These are phyloP conservation scores for Herpetomonas samuelpessoai DNA, from an alignment of 208 protist species.

Conservation along the genomic window DNA sequence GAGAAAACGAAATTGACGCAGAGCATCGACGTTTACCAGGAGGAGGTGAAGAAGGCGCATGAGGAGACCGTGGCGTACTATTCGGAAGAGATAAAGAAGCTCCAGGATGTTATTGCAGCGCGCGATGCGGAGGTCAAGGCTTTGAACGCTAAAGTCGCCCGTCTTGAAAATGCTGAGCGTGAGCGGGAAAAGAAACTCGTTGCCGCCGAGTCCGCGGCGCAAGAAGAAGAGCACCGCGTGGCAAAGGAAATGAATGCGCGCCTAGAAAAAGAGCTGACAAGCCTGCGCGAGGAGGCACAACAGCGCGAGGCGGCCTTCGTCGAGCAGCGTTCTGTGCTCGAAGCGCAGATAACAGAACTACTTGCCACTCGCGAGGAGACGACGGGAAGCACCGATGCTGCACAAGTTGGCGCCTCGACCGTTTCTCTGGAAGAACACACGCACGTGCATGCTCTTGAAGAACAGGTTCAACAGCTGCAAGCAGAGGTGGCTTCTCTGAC, in stretches of 20 bases:
- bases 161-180: too few relatives aligned
- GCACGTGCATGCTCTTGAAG: not conserved
- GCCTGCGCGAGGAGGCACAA: not conserved
- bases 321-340: too few relatives aligned
- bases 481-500: not conserved
- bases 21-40: conserved; percentile 30
- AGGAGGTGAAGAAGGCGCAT: conserved; percentile 28
- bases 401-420: too few relatives aligned
- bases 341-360: too few relatives aligned
- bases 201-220: not conserved
- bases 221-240: conserved; percentile 2
- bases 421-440: not conserved
- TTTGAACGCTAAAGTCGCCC: too few relatives aligned
- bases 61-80: conserved; percentile 47
- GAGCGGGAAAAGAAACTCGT: too few relatives aligned
- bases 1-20: conserved; percentile 28
- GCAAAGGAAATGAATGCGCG: not conserved
- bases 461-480: not conserved
- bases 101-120: not conserved
- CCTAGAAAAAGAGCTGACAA: conserved; percentile 1
- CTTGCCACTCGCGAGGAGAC: too few relatives aligned
- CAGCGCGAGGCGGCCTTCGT: not conserved
- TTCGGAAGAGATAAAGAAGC: conserved; percentile 13
- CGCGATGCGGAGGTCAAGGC: conserved; percentile 2
- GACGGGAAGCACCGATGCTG: too few relatives aligned